These are phyloP conservation scores for Trypethelium eluteriae DNA, from an alignment of 495 filamentous ascomycete genomes.

Conservation along the genomic window DNA sequence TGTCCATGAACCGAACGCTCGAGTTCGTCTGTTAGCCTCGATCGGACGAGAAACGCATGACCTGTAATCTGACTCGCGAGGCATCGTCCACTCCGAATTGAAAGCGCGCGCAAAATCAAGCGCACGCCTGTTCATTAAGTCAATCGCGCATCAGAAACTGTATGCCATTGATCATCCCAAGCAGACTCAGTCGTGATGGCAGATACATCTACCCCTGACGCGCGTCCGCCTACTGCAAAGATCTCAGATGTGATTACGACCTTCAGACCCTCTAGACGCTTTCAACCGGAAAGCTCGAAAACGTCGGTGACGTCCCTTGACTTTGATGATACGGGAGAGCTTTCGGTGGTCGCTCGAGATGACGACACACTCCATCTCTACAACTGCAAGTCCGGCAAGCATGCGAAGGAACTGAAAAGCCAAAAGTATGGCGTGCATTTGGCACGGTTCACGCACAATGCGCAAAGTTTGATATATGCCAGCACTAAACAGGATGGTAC, in stretches of 20 bases:
- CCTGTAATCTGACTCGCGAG: too few species aligned
- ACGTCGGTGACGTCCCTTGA: constrained; percentile 69
- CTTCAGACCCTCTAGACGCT: constrained; percentile 34
- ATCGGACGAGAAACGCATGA: too few species aligned
- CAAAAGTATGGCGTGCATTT: constrained; percentile 94
- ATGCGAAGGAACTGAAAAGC: constrained; percentile 72
- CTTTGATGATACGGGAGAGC: constrained; percentile 90
- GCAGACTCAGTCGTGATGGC: background rate
- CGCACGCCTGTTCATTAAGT: background rate
- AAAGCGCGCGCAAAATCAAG: too few species aligned
- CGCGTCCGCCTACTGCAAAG: constrained; percentile 27
- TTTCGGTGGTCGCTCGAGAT: constrained; percentile 73
- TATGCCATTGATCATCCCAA: background rate
- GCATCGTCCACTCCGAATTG: too few species aligned
- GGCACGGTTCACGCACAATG: constrained; percentile 86
- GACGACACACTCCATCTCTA: constrained; percentile 95
- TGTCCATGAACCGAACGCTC: too few species aligned
- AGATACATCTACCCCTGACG: background rate
- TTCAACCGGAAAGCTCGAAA: constrained; percentile 41
- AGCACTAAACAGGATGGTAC: constrained; percentile 85
- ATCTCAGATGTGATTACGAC: constrained; percentile 33
- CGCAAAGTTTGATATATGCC: constrained; percentile 82
- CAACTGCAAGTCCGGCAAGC: constrained; percentile 80
- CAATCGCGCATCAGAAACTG: background rate
- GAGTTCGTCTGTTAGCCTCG: too few species aligned